Percentiles rank a stretch among this genome's conserved stretches.
Evolutionary conservation across 805 yeast genomes (phyloP).

Genomic region (Saccharomyces kudriavzevii): DNA sequence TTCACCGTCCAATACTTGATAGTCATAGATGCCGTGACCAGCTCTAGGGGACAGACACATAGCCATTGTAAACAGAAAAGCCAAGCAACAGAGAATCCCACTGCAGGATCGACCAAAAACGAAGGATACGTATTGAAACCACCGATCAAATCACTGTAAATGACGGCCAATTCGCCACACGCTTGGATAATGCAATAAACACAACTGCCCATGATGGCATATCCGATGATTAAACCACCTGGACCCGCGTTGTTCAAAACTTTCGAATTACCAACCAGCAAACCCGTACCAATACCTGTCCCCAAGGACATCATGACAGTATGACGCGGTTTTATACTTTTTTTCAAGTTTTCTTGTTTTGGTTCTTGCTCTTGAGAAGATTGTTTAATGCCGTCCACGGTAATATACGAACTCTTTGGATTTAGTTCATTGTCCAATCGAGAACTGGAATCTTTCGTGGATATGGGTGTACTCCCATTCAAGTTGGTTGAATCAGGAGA

Average conservation of each 20-base stretch:
- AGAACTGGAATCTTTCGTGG: not conserved
- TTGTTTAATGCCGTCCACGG: constrained; percentile 16
- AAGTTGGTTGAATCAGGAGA: not conserved
- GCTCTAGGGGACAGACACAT: constrained; percentile 56
- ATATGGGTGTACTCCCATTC: constrained; percentile 6
- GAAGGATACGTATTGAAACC: constrained; percentile 53
- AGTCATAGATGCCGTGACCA: constrained; percentile 54
- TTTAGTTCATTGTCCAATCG: constrained; percentile 2
- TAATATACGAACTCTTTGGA: constrained; percentile 4
- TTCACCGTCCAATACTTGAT: constrained; percentile 44
- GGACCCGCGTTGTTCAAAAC: constrained; percentile 59
- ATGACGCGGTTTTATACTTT: constrained; percentile 40
- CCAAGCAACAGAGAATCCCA: constrained; percentile 70
- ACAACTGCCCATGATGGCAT: constrained; percentile 51
- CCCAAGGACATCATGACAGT: constrained; percentile 69
- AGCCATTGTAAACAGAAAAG: constrained; percentile 60
- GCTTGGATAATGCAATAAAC: constrained; percentile 53
- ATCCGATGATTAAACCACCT: constrained; percentile 51
- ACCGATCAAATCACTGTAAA: constrained; percentile 54
- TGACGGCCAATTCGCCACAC: constrained; percentile 63
- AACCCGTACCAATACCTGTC: constrained; percentile 69
- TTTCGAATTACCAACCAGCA: constrained; percentile 60
- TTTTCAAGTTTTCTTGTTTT: constrained; percentile 34
- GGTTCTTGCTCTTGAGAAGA: constrained; percentile 32
- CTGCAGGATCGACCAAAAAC: constrained; percentile 56